Conservation (phyloP, 73 alveolate species). For the Paramecium biaurelia region DNA sequence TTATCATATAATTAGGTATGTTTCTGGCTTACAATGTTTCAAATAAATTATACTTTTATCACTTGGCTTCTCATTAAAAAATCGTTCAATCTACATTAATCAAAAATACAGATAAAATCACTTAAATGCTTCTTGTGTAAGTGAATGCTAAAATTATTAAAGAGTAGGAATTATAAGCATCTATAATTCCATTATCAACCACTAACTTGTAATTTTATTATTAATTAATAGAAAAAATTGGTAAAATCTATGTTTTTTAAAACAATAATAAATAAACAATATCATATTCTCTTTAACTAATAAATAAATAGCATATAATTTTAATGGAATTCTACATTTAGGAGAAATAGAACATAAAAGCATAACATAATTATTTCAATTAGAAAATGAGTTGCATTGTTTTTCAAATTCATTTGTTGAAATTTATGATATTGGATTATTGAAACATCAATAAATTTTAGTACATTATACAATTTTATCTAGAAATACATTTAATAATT, state of each 20-base stretch:
- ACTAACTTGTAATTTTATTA: neutral
- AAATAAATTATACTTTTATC: neutral
- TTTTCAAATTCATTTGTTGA: neutral
- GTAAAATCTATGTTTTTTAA: conserved; percentile 10
- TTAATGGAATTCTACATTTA: neutral
- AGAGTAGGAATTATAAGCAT: neutral
- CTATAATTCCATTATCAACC: neutral
- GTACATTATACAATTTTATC: neutral
- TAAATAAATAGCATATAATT: neutral
- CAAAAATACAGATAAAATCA: neutral
- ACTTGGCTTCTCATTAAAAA: conserved; percentile 29
- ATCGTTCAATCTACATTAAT: conserved; percentile 1
- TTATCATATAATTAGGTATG: neutral
- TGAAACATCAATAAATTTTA: neutral
- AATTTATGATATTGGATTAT: conserved; percentile 11
- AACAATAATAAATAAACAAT: neutral
- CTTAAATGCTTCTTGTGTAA: neutral
- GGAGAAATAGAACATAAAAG: neutral
- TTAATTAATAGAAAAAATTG: conserved; percentile 16
- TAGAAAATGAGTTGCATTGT: neutral
- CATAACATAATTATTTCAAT: neutral
- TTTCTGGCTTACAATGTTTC: neutral
- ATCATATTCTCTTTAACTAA: neutral
- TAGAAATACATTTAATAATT: conserved; percentile 17
- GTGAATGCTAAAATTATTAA: neutral